Evolutionary conservation across 139 green algal species (phyloP).

Genomic region (Chlamydomonas asymmetrica): DNA sequence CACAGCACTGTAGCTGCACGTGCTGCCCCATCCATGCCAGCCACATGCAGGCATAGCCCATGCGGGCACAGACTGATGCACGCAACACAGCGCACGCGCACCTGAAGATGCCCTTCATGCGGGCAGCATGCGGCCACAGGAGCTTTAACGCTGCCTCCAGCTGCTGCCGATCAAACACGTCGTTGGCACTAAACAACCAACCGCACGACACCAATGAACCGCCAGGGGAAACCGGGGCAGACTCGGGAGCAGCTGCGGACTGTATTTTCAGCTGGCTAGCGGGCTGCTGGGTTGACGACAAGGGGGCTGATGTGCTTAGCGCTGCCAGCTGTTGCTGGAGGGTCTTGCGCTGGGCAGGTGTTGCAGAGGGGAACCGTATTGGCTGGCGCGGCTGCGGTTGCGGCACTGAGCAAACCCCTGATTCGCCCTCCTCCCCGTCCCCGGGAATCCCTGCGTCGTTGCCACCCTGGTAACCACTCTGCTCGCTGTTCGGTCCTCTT

Average conservation of each 20-base stretch:
- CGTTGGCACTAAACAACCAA: constrained; percentile 48
- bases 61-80: too few species aligned
- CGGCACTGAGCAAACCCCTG: neutral
- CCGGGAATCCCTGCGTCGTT: too few species aligned
- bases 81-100: too few species aligned
- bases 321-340: neutral
- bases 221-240: too few species aligned
- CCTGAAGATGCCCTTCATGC: constrained; percentile 58
- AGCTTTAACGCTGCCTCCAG: constrained; percentile 33
- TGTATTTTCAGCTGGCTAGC: too few species aligned
- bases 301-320: too few species aligned
- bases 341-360: neutral
- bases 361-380: neutral
- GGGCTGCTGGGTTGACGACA: too few species aligned
- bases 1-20: too few species aligned
- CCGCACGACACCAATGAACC: constrained; percentile 40
- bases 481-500: neutral
- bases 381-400: neutral
- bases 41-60: too few species aligned
- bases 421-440: too few species aligned
- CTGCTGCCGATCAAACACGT: constrained; percentile 37
- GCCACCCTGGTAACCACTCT: neutral
- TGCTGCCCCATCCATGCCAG: too few species aligned
- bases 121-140: constrained; percentile 12
- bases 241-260: too few species aligned